Evolutionary conservation across 2,329 filamentous ascomycete genomes (phyloP).

Genomic region (Cladobotryum protrusum): DNA sequence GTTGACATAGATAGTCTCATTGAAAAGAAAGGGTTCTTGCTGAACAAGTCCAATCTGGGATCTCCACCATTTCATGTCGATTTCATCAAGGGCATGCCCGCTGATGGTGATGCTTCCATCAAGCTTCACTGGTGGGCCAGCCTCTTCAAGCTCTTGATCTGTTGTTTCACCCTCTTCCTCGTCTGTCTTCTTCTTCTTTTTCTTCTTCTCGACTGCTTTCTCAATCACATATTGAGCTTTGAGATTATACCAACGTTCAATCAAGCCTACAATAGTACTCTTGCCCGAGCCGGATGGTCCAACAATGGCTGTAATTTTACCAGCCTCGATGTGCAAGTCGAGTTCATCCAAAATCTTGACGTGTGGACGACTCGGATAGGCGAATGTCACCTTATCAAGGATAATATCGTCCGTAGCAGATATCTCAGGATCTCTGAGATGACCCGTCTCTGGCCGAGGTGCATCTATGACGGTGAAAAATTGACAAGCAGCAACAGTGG

Average conservation of each 20-base stretch:
- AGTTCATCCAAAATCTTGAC: slow-evolving; percentile 84
- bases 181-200: slow-evolving; percentile 36
- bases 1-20: slow-evolving; percentile 82
- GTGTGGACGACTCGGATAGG: slow-evolving; percentile 92
- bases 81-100: slow-evolving; percentile 68
- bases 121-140: slow-evolving; percentile 44
- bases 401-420: slow-evolving; percentile 72
- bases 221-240: slow-evolving; percentile 50
- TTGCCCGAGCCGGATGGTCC: slow-evolving; percentile 94
- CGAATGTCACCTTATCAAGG: slow-evolving; percentile 77
- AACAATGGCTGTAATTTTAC: slow-evolving; percentile 94
- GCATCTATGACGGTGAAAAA: slow-evolving; percentile 89
- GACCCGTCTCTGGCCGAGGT: slow-evolving; percentile 74
- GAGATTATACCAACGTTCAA: slow-evolving; percentile 92
- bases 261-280: slow-evolving; percentile 85
- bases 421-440: slow-evolving; percentile 63
- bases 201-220: slow-evolving; percentile 43
- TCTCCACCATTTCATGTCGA: slow-evolving; percentile 87
- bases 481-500: slow-evolving; percentile 77
- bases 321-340: slow-evolving; percentile 71
- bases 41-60: slow-evolving; percentile 90
- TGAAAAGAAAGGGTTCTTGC: slow-evolving; percentile 88
- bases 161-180: slow-evolving; percentile 21
- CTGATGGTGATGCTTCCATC: slow-evolving; percentile 73
- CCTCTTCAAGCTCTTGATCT: slow-evolving; percentile 29